Conservation (phyloP, 768 basidiomycete species). For the Rhodotorula toruloides region DNA sequence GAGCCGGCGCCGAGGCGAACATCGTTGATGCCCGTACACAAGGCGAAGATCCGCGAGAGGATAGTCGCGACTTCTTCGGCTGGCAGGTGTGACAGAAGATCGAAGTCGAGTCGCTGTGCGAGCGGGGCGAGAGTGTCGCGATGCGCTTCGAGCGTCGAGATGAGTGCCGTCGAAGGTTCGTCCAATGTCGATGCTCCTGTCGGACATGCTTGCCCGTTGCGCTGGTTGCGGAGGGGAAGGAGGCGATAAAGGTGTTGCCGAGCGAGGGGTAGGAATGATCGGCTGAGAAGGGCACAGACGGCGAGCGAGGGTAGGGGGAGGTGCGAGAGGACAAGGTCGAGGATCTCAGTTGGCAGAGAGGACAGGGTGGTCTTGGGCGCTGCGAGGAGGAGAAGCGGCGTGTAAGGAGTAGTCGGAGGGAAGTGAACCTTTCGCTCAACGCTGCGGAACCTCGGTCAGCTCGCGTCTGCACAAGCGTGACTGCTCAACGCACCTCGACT, state of each 20-base stretch:
- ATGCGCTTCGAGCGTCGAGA: not conserved
- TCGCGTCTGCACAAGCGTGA: no score
- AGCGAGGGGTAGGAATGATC: constrained; percentile 7
- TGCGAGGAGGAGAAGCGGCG: not conserved
- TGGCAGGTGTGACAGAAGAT: constrained; percentile 7
- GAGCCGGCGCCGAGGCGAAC: constrained; percentile 16
- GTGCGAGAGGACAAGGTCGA: constrained; percentile 8
- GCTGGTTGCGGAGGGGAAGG: constrained; percentile 17
- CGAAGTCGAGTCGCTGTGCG: constrained; percentile 11
- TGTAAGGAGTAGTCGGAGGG: not conserved
- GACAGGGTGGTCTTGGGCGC: not conserved
- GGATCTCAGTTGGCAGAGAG: constrained; percentile 23
- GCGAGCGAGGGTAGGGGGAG: constrained; percentile 17
- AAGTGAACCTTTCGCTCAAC: no score
- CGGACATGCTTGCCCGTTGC: not conserved
- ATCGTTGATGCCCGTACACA: not conserved
- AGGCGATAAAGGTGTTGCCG: constrained; percentile 1
- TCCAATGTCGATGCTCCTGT: not conserved
- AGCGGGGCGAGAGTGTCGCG: not conserved
- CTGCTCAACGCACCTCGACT: no score
- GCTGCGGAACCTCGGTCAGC: no score
- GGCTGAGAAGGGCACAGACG: not conserved
- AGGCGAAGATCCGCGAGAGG: not conserved
- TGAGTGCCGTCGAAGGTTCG: not conserved
- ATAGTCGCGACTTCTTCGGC: not conserved